Evolutionary conservation across 1,139 yeast species (phyloP).

Genomic region (Zygoascus sp.): DNA sequence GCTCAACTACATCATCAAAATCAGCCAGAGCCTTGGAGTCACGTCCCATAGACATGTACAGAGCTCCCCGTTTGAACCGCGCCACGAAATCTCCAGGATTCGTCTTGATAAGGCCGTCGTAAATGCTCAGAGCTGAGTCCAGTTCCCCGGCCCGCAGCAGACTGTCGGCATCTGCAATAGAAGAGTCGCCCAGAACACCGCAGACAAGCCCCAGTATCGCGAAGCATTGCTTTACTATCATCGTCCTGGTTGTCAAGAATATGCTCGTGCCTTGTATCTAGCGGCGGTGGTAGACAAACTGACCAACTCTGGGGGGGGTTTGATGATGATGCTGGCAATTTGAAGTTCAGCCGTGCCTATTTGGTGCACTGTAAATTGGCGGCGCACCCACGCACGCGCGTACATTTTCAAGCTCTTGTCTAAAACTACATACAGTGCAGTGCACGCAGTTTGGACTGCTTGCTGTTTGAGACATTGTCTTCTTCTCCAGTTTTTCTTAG

Average conservation of each 20-base stretch:
- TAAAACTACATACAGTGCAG: too few relatives aligned
- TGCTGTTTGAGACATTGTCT: too few relatives aligned
- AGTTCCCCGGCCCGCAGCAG: slow-evolving; percentile 20
- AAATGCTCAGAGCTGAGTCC: slow-evolving; percentile 56
- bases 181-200: slow-evolving; percentile 56
- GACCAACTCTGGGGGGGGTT: too few relatives aligned
- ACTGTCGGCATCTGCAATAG: slow-evolving; percentile 21
- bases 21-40: slow-evolving; percentile 37
- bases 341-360: too few relatives aligned
- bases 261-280: too few relatives aligned
- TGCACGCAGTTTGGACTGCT: too few relatives aligned
- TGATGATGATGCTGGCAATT: slow-evolving; percentile 7
- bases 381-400: too few relatives aligned
- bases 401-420: too few relatives aligned
- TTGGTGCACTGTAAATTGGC: too few relatives aligned
- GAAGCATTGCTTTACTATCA: not conserved
- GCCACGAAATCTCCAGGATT: slow-evolving; percentile 34
- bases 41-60: slow-evolving; percentile 35
- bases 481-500: too few relatives aligned
- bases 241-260: not conserved
- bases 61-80: slow-evolving; percentile 39
- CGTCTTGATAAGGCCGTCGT: slow-evolving; percentile 30
- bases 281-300: too few relatives aligned
- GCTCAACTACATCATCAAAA: slow-evolving; percentile 32
- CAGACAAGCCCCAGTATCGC: not conserved